Evolutionary conservation across 2,329 filamentous ascomycete genomes (phyloP).

Genomic region (Aspergillus neotritici): DNA sequence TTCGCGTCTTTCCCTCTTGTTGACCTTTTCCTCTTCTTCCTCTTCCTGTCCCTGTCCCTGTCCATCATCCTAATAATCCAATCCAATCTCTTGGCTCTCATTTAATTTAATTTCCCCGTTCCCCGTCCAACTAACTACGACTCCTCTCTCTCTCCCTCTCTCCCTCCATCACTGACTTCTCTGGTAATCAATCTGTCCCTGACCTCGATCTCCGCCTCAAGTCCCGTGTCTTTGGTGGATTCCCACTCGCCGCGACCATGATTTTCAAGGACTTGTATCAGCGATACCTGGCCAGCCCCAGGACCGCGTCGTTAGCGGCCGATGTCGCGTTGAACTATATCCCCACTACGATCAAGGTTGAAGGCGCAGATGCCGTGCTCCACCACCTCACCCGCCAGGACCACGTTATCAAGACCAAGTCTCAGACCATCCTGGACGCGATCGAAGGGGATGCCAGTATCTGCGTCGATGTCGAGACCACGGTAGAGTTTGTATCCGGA

Average conservation of each 20-base stretch:
- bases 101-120: no score
- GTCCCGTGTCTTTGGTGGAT: neutral
- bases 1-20: constrained; percentile 6
- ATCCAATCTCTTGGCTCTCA: neutral
- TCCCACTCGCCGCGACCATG: constrained; percentile 24
- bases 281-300: constrained; percentile 65
- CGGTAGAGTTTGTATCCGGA: constrained; percentile 71
- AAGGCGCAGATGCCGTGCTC: constrained; percentile 67
- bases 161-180: constrained; percentile 10
- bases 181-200: constrained; percentile 8
- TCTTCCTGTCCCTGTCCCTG: constrained; percentile 2
- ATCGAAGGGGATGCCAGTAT: constrained; percentile 67
- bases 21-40: constrained; percentile 2
- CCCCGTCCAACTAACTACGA: constrained; percentile 1
- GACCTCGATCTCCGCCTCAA: constrained; percentile 2
- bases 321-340: constrained; percentile 78
- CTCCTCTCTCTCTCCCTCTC: constrained; percentile 4
- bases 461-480: constrained; percentile 73
- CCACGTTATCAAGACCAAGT: constrained; percentile 75
- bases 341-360: constrained; percentile 72
- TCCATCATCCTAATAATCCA: neutral
- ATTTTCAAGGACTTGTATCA: constrained; percentile 54
- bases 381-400: constrained; percentile 70
- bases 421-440: constrained; percentile 66
- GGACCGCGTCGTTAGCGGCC: constrained; percentile 56